Evolutionary conservation across 495 filamentous ascomycete genomes (phyloP).

Genomic region (Geoglossum glabrum): DNA sequence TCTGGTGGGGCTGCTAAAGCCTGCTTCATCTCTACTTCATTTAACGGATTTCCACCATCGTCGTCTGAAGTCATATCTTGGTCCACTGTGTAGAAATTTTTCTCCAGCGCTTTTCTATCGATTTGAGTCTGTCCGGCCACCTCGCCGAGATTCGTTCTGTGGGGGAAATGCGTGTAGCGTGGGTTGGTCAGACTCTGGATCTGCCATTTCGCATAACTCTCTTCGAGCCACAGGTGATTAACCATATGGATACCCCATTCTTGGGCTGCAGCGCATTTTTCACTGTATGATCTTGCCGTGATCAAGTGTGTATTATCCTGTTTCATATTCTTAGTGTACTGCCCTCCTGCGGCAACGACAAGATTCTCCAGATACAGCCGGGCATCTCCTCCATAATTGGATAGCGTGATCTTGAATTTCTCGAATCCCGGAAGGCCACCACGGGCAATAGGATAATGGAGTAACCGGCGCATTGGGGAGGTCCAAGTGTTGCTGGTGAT

Average conservation of each 20-base stretch:
- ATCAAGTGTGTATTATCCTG: conserved; percentile 89
- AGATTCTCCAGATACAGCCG: conserved; percentile 86
- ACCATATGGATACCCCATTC: conserved; percentile 84
- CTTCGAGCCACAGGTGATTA: conserved; percentile 95
- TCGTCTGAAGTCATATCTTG: background rate
- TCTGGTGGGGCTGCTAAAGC: background rate
- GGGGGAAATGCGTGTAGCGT: conserved; percentile 66
- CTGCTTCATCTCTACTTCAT: background rate
- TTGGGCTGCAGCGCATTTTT: conserved; percentile 75
- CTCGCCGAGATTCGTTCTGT: conserved; percentile 76
- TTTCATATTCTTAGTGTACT: conserved; percentile 82
- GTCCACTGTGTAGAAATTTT: conserved; percentile 28
- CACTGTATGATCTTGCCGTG: conserved; percentile 66
- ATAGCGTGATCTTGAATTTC: conserved; percentile 58
- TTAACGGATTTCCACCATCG: conserved; percentile 7
- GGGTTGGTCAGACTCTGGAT: conserved; percentile 41
- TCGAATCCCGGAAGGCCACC: conserved; percentile 62
- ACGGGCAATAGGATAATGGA: conserved; percentile 75
- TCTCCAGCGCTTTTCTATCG: conserved; percentile 33
- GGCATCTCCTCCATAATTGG: conserved; percentile 91
- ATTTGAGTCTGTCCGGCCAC: conserved; percentile 72
- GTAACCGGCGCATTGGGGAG: conserved; percentile 51
- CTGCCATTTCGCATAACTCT: conserved; percentile 80
- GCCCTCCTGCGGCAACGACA: conserved; percentile 58
- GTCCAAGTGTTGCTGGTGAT: conserved; percentile 81